These are phyloP conservation scores for Plectosphaerella plurivora DNA, from an alignment of 2,329 filamentous ascomycete genomes.

Conservation along the genomic window DNA sequence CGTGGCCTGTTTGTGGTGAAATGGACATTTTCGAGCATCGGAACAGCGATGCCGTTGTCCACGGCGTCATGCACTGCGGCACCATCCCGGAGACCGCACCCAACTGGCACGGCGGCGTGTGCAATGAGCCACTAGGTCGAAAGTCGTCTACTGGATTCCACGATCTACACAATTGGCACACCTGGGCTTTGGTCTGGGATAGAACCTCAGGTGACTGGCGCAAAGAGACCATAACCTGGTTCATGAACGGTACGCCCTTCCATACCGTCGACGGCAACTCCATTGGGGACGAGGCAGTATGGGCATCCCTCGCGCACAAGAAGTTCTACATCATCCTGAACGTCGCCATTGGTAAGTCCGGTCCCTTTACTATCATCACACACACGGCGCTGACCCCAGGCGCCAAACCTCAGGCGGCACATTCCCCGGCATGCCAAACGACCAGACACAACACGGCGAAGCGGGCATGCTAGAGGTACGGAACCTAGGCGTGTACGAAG, in stretches of 20 bases:
- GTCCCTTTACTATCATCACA: not conserved
- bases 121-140: slow-evolving; percentile 45
- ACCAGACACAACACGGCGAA: slow-evolving; percentile 36
- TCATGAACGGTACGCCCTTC: slow-evolving; percentile 38
- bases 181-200: slow-evolving; percentile 46
- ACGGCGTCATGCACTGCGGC: slow-evolving; percentile 51
- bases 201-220: slow-evolving; percentile 39
- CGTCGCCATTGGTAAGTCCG: slow-evolving; percentile 46
- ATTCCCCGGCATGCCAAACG: slow-evolving; percentile 41
- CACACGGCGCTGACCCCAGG: not conserved
- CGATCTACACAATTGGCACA: slow-evolving; percentile 37
- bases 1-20: slow-evolving; percentile 52
- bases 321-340: slow-evolving; percentile 51
- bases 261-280: slow-evolving; percentile 37
- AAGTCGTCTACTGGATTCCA: slow-evolving; percentile 28
- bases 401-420: slow-evolving; percentile 1
- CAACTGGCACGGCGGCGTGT: slow-evolving; percentile 35
- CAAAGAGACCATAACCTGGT: slow-evolving; percentile 47
- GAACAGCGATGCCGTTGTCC: slow-evolving; percentile 41
- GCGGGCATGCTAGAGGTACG: slow-evolving; percentile 47
- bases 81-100: not conserved
- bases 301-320: slow-evolving; percentile 44
- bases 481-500: slow-evolving; percentile 40
- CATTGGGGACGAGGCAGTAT: slow-evolving; percentile 40
- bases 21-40: slow-evolving; percentile 54